phyloP scores from a whole-genome alignment of 192 early-diverging fungal species.

The Linnemannia zychae region DNA sequence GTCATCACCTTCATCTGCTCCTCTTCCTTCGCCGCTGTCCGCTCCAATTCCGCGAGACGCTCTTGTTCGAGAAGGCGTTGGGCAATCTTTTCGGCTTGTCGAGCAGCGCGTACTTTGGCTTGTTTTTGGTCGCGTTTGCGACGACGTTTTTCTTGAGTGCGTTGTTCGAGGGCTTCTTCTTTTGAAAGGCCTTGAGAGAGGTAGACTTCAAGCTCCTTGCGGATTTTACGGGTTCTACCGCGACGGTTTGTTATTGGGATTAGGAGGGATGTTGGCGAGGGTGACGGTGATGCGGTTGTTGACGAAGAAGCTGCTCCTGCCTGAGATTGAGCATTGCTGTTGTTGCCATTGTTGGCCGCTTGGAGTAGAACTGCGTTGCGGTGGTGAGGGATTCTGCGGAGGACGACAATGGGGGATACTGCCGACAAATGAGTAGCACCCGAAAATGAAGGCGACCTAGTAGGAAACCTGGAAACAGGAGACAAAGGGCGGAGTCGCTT shows the following conservation, averaged over 20 bases:
- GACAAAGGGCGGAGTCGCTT: neutral
- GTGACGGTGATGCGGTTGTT: neutral
- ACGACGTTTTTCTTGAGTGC: conserved; percentile 8
- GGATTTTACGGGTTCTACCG: conserved; percentile 24
- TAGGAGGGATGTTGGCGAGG: neutral
- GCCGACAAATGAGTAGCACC: conserved; percentile 1
- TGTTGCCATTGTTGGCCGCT: neutral
- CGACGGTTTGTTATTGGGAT: conserved; percentile 16
- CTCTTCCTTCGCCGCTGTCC: neutral
- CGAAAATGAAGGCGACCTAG: neutral
- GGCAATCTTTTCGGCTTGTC: neutral
- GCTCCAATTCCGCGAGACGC: neutral
- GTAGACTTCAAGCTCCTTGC: conserved; percentile 40
- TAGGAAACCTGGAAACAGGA: neutral
- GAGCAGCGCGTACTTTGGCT: neutral
- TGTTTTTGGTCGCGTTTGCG: neutral
- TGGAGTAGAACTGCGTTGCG: neutral
- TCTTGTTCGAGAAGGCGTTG: neutral
- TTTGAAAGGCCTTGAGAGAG: conserved; percentile 16
- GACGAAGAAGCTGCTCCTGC: neutral
- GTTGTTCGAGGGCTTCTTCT: conserved; percentile 31
- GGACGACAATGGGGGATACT: neutral
- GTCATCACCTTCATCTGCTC: neutral
- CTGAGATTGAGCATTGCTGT: neutral
- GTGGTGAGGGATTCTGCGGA: neutral